Percentiles rank a stretch among this genome's conserved stretches.
Evolutionary conservation across 176 grass and related monocot species (phyloP).

Genomic region (Phyllostachys edulis): DNA sequence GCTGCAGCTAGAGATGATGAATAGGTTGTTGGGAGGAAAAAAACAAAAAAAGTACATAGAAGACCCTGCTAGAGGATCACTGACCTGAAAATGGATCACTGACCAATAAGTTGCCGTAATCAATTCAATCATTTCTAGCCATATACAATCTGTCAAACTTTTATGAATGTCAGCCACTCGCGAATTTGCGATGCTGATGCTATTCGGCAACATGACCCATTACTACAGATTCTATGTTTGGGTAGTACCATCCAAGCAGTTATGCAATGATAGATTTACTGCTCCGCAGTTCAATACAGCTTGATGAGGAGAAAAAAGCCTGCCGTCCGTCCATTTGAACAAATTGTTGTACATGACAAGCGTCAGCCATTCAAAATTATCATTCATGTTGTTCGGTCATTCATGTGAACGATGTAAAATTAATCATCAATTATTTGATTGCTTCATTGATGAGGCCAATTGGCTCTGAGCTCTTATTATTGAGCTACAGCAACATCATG

Average conservation of each 20-base stretch:
- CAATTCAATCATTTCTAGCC: constrained; percentile 17
- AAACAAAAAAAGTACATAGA: constrained; percentile 19
- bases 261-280: neutral
- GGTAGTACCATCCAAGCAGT: constrained; percentile 4
- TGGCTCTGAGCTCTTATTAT: neutral
- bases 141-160: neutral
- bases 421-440: constrained; percentile 35
- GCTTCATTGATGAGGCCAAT: constrained; percentile 28
- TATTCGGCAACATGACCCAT: constrained; percentile 38
- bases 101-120: constrained; percentile 34
- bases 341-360: constrained; percentile 25
- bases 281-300: neutral
- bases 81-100: constrained; percentile 32
- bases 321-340: constrained; percentile 6
- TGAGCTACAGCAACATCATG: neutral
- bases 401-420: constrained; percentile 15
- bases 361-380: neutral
- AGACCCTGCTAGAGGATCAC: constrained; percentile 17
- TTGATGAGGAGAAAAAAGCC: neutral
- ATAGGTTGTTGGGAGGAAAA: neutral
- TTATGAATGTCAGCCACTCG: neutral
- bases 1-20: constrained; percentile 23
- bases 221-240: constrained; percentile 26
- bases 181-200: constrained; percentile 6
- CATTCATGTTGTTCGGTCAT: too few relatives aligned